Percentiles rank a stretch among this genome's conserved stretches.
phyloP scores from a whole-genome alignment of 306 rosid genomes.

The Hippophae rhamnoides region DNA sequence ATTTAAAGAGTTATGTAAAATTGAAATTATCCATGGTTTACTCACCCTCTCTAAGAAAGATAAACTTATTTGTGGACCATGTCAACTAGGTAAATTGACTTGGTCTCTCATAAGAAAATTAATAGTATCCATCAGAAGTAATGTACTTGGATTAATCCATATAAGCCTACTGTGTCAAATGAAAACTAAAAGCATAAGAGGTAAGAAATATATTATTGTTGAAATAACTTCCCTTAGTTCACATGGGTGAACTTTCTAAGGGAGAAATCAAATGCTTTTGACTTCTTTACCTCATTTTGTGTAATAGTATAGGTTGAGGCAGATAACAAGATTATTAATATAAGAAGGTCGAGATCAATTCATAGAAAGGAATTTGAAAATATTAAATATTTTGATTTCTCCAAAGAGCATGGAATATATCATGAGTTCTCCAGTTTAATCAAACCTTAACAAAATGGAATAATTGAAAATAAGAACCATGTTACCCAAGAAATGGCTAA shows the following conservation, averaged over 20 bases:
- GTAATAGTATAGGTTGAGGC: background rate
- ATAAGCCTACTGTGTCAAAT: no score
- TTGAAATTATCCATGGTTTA: no score
- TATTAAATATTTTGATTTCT: background rate
- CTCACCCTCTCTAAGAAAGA: background rate
- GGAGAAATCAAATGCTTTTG: background rate
- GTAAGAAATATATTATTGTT: no score
- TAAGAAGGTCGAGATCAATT: no score
- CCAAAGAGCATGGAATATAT: background rate
- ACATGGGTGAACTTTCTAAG: background rate
- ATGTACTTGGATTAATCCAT: background rate
- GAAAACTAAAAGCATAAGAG: no score
- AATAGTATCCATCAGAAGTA: no score
- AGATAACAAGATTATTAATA: background rate
- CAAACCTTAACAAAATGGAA: background rate
- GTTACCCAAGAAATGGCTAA: background rate
- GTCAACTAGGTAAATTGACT: background rate
- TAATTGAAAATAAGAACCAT: background rate
- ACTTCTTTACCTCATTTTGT: background rate
- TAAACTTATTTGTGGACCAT: background rate
- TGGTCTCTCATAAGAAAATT: no score
- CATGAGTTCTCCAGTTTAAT: background rate
- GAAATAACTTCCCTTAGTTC: background rate
- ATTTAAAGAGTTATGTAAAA: no score
- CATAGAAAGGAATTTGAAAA: background rate